Base-by-base conservation (phyloP, 2,329 filamentous ascomycete species). In the Ascochyta pisi region DNA sequence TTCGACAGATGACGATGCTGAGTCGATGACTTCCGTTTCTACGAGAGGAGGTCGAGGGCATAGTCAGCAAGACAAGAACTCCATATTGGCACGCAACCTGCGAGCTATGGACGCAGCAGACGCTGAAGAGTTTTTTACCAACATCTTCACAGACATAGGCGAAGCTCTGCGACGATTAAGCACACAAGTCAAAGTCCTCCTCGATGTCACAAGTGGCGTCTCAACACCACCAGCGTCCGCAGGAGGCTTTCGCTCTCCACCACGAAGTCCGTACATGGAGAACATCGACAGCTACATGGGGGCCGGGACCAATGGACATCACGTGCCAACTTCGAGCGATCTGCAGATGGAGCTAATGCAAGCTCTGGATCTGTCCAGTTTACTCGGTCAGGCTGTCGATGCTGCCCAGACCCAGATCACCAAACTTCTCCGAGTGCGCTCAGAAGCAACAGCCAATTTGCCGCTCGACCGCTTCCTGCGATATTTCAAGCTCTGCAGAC, bases 1-100 rank as follows among this genome's bases (percentile, higher is more conserved):
- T 69, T 96, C 94, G 10, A 95, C 87, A 65, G 95, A 99, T 57
- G 94, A 98, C 64, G 95, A 99, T 71, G 91, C 89, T 58, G 91
- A 95, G 72, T 96, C 92, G 0, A 89, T 94, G 79, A 88, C 94
- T 77, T 93, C 93, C 1, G 84, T 88, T 0, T 96, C 93, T 3
- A 97, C 94, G 1, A 80, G 86, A 58, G 88, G 88, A 26, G 85
- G 85, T 55, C 85, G 87, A 60, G 79, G 88, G 38, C 60, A 71
- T 37, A 90, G 86, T 16, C 90, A 92, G 65, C 91, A 96, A 68
- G 93, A 98, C 63, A 97, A 95, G 71, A 96, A 93, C 0, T 87
- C 90, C 0, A 90, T 92, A 40, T 81, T 98, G 27, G 93, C 95
- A 6, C 86, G 93, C 10, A 98, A 98, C 65, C 79, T 99, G 26